Conservation (phyloP, 805 yeast genomes). For the Aciculoconidium aculeatum region DNA sequence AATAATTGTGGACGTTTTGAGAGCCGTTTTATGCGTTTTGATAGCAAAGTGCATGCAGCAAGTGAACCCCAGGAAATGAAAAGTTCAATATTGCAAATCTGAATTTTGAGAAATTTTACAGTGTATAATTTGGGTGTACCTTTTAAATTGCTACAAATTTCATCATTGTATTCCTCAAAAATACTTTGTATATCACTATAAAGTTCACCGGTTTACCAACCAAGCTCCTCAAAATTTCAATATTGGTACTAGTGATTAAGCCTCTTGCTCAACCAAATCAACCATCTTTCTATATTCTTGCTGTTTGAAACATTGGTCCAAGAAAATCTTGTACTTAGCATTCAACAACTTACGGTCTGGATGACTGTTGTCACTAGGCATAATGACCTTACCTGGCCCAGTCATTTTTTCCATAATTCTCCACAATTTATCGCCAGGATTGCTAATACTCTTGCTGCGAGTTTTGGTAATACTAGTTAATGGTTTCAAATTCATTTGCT, state of each 20-base stretch:
- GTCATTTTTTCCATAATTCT: conserved; percentile 78
- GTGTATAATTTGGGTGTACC: no score
- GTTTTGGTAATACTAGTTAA: conserved; percentile 26
- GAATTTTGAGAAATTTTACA: no score
- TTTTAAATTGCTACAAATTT: no score
- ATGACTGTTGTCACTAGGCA: conserved; percentile 52
- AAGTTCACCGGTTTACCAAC: neutral
- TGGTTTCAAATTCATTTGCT: conserved; percentile 32
- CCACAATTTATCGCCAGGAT: conserved; percentile 70
- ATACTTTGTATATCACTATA: no score
- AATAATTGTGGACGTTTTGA: no score
- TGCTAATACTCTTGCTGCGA: conserved; percentile 7
- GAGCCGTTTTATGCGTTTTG: no score
- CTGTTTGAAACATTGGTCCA: conserved; percentile 83
- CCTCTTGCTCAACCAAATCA: conserved; percentile 42
- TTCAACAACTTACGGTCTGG: conserved; percentile 67
- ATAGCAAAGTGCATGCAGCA: conserved; percentile 4
- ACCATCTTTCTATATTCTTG: conserved; percentile 69
- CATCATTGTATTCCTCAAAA: no score
- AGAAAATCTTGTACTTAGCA: conserved; percentile 78
- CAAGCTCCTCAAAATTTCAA: conserved; percentile 4
- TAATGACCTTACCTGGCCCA: conserved; percentile 74
- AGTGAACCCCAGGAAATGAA: neutral
- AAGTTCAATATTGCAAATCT: no score
- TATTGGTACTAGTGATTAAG: no score